phyloP scores from a whole-genome alignment of 2,329 filamentous ascomycete species.

The Neopestalotiopsis clavispora region DNA sequence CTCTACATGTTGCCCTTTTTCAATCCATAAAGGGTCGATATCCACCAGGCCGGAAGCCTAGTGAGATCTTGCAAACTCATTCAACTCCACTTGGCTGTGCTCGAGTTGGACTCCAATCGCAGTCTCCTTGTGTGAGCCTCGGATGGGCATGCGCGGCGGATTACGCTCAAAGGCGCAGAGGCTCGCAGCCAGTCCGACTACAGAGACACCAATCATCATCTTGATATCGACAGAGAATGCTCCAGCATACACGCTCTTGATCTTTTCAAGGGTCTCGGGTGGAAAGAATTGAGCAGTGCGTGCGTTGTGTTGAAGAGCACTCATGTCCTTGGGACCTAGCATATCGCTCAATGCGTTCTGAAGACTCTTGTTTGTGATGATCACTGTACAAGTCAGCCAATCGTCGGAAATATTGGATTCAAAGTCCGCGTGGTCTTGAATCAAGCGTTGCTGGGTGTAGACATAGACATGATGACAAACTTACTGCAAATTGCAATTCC shows the following conservation, averaged over 20 bases:
- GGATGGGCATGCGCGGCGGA: conserved; percentile 39
- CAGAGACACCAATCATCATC: conserved; percentile 50
- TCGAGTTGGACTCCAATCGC: conserved; percentile 26
- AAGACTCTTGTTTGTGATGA: conserved; percentile 57
- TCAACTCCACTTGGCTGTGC: conserved; percentile 37
- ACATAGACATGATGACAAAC: neutral
- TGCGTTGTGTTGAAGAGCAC: conserved; percentile 49
- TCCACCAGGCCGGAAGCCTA: too few species aligned
- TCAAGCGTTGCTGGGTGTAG: neutral
- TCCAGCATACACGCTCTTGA: conserved; percentile 47
- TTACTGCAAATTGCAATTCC: conserved; percentile 61
- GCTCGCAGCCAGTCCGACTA: conserved; percentile 48
- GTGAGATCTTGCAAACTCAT: conserved; percentile 12
- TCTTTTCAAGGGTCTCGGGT: conserved; percentile 34
- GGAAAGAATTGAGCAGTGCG: conserved; percentile 42
- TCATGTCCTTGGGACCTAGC: conserved; percentile 44
- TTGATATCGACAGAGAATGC: conserved; percentile 53
- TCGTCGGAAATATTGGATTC: neutral
- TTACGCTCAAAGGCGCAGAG: conserved; percentile 49
- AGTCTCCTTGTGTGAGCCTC: conserved; percentile 27
- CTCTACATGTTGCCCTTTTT: too few species aligned
- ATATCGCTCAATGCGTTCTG: conserved; percentile 40
- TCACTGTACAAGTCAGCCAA: conserved; percentile 23
- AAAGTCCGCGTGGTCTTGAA: neutral
- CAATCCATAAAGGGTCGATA: too few species aligned